These are phyloP conservation scores for Mastigamoeba balamuthi DNA, from an alignment of 78 protist genomes.

Conservation along the genomic window DNA sequence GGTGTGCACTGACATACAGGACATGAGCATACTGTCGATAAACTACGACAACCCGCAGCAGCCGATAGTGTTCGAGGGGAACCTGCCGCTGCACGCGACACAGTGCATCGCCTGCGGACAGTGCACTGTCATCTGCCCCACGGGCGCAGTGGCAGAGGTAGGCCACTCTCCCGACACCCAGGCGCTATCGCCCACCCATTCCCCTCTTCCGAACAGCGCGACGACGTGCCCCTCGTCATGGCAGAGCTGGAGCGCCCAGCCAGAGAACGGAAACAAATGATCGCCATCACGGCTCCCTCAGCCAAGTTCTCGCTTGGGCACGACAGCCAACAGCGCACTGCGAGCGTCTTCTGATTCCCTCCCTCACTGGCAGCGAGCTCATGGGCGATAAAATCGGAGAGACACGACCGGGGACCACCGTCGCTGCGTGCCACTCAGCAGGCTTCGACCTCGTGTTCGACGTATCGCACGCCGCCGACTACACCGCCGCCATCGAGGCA, in stretches of 20 bases:
- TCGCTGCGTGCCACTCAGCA: background rate
- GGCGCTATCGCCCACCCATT: slow-evolving; percentile 7
- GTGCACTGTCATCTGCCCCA: background rate
- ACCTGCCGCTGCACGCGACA: background rate
- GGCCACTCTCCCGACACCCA: background rate
- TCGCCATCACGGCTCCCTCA: too few relatives aligned
- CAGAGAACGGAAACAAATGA: too few relatives aligned
- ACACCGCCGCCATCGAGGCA: slow-evolving; percentile 51
- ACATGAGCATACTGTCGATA: background rate
- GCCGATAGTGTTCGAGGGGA: background rate
- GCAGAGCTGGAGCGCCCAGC: too few relatives aligned
- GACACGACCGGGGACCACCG: too few relatives aligned
- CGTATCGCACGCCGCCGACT: slow-evolving; percentile 33
- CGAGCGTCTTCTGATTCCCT: too few relatives aligned
- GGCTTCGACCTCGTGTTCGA: slow-evolving; percentile 55
- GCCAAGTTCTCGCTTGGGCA: too few relatives aligned
- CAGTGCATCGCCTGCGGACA: background rate
- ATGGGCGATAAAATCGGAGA: background rate
- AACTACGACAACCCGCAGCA: background rate
- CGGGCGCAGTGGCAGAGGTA: background rate
- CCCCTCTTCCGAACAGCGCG: slow-evolving; percentile 1
- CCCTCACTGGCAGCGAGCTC: too few relatives aligned
- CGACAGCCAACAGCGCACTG: too few relatives aligned
- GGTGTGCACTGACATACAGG: background rate
- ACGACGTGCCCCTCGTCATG: background rate